These are phyloP conservation scores for Coniophora puteana DNA, from an alignment of 1,284 basidiomycete species.

Conservation along the genomic window DNA sequence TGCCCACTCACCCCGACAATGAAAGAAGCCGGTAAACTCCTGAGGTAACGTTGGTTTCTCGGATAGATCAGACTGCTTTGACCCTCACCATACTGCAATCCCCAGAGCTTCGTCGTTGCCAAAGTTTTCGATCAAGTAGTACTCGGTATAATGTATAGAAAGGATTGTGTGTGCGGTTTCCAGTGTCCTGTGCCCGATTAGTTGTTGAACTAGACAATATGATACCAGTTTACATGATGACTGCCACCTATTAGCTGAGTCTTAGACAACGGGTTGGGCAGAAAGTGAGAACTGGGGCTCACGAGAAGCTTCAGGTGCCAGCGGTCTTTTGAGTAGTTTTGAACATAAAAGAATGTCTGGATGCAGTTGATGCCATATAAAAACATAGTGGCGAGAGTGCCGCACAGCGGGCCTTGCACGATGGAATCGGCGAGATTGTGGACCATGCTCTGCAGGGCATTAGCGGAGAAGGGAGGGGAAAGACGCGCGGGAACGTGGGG, in stretches of 20 bases:
- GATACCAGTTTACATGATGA: too few species aligned
- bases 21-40: too few species aligned
- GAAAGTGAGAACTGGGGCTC: not conserved
- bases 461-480: too few species aligned
- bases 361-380: slow-evolving; percentile 1
- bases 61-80: too few species aligned
- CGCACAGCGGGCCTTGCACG: not conserved
- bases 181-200: not conserved
- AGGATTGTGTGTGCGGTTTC: not conserved
- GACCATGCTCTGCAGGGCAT: too few species aligned
- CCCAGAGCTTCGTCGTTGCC: not conserved
- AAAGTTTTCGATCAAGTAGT: slow-evolving; percentile 2
- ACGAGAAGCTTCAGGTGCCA: not conserved
- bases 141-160: not conserved
- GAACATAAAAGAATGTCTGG: not conserved
- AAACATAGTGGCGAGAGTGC: not conserved
- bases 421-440: not conserved
- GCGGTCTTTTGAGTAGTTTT: not conserved
- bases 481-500: too few species aligned
- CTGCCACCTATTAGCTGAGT: too few species aligned
- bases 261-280: too few species aligned
- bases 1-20: too few species aligned
- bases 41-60: too few species aligned
- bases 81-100: not conserved
- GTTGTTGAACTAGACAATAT: too few species aligned